Percentiles rank a stretch among this genome's conserved stretches.
Conservation (phyloP, 192 early-diverging fungal species). For the Phlyctochytrium bullatum region DNA sequence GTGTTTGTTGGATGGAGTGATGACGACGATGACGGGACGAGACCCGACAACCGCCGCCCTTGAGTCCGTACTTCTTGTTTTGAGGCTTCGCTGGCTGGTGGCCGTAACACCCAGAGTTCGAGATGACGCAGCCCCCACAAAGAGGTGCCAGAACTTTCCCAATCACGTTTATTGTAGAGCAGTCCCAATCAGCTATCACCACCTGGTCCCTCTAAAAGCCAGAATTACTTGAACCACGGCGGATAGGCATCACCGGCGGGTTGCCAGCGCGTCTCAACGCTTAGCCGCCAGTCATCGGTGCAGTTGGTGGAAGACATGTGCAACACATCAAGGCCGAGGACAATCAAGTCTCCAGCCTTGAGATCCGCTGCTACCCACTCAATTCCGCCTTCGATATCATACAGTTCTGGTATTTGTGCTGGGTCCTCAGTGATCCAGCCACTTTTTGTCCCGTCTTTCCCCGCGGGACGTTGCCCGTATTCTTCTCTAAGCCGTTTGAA, state of each 20-base stretch:
- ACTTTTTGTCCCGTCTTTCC: conserved; percentile 34
- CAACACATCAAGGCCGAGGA: conserved; percentile 32
- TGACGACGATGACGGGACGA: too few species aligned
- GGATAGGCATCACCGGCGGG: conserved; percentile 21
- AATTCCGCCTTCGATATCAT: conserved; percentile 13
- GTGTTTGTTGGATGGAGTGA: too few species aligned
- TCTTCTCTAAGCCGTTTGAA: conserved; percentile 10
- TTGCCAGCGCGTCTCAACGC: conserved; percentile 48
- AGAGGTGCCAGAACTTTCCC: too few species aligned
- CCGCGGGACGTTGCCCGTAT: conserved; percentile 24
- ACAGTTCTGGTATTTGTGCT: conserved; percentile 20
- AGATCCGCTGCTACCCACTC: conserved; percentile 38
- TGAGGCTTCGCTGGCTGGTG: too few species aligned
- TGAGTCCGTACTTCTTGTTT: too few species aligned
- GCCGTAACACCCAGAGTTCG: too few species aligned
- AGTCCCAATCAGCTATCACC: too few species aligned
- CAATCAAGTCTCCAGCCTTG: conserved; percentile 35
- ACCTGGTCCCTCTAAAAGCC: too few species aligned
- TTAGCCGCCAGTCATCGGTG: conserved; percentile 36
- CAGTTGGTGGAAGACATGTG: conserved; percentile 44
- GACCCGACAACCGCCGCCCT: too few species aligned
- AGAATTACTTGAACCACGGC: conserved; percentile 13
- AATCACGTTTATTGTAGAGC: too few species aligned
- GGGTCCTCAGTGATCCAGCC: conserved; percentile 38
- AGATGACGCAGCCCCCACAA: too few species aligned